Percentiles rank a stretch among this genome's conserved stretches.
Conservation (phyloP, 257 asterid genomes). For the Solanum sitiens region DNA sequence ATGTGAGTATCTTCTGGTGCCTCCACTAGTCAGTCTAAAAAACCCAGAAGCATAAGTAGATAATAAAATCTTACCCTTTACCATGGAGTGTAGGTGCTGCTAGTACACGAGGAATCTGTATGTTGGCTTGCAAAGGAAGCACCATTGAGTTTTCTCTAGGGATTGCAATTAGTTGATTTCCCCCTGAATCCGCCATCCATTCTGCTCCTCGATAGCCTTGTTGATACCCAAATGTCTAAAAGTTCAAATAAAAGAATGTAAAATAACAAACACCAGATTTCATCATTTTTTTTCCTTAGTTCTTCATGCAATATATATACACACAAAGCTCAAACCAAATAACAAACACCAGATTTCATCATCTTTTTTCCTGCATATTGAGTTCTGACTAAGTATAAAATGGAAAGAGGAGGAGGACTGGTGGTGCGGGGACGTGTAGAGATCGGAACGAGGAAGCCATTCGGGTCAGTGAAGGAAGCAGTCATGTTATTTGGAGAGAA, state of each 20-base stretch:
- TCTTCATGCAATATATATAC: not conserved
- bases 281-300: not conserved
- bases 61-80: no score
- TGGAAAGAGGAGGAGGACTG: constrained; percentile 38
- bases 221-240: constrained; percentile 38
- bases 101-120: no score
- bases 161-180: constrained; percentile 23
- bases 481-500: constrained; percentile 68
- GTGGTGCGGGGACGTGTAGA: constrained; percentile 76
- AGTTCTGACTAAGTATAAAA: not conserved
- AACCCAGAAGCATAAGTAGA: no score
- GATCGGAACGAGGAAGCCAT: constrained; percentile 72
- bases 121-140: not conserved
- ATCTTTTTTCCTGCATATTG: not conserved
- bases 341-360: not conserved
- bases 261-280: not conserved
- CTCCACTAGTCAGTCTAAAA: no score
- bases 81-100: no score
- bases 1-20: no score
- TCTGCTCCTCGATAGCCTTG: constrained; percentile 34
- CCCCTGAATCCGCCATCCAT: constrained; percentile 23
- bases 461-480: constrained; percentile 71
- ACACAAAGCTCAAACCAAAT: not conserved
- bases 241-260: constrained; percentile 5
- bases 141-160: constrained; percentile 24